Evolutionary conservation across 768 basidiomycete genomes (phyloP), one percentile per base, ranked within the genome.

Genomic region (Boletus huronensis): DNA sequence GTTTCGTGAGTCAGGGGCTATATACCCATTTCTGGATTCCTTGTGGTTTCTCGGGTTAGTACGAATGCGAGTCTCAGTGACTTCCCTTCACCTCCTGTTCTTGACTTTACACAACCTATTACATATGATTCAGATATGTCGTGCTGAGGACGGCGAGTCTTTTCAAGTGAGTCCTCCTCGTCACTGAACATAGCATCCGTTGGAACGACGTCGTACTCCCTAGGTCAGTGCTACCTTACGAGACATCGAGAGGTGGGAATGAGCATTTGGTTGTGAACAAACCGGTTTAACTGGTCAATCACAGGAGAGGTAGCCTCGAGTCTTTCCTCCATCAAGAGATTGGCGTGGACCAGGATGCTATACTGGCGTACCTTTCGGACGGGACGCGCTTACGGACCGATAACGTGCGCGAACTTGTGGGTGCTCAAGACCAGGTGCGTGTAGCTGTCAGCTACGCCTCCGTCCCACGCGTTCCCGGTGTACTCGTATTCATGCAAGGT

Each of bases 351-450:
- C 79, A 82, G 59, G 84, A 87, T 43, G 81, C 82, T 23, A 77
- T 87, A 10, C 74, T 93, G 31, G 88, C 88, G 2, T 93, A 90
- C 70, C 77, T 91, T 29, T 83, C 90, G 6, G 90, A 93, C 66
- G 90, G 90, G 4, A 79, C 82, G 41, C 81, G 91, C 48, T 71
- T 93, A 21, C 82, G 81, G 19, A 84, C 77, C 49, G 79, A 81
- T 55, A 92, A 90, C 65, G 68, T 91, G 52, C 80, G 88, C 34
- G 91, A 93, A 61, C 72, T 93, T 36, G 87, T 83, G 34, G 85
- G 86, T 46, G 75, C 81, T 21, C 82, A 84, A 63, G 87, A 88
- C 70, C 88, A 91, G 78, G 90, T 89, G 47, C 48, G 78, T 34
- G 6, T 40, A 9, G 13, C n/a, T 19, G 32, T 38, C 39, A n/a